A percentile compares a stretch with the other conserved stretches of the same genome.
Evolutionary conservation across 352 stramenopile species (phyloP).

Genomic region (Globisporangium uncinulatum): DNA sequence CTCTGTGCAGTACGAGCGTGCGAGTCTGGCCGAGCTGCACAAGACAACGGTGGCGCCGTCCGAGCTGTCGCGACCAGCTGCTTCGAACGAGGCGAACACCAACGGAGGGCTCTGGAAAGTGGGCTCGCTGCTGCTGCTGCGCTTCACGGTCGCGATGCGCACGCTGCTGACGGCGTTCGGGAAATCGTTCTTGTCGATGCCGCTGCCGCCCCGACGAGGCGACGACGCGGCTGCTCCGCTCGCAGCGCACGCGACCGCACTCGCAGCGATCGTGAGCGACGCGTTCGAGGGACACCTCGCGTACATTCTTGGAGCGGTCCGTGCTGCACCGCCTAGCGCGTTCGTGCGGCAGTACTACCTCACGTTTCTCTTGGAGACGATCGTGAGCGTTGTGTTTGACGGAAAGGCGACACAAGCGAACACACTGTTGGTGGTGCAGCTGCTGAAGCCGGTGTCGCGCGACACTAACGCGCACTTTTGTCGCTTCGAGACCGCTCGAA

Average conservation of each 20-base stretch:
- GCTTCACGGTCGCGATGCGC: constrained; percentile 69
- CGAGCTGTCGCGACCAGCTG: not conserved
- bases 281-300: constrained; percentile 46
- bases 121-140: constrained; percentile 67
- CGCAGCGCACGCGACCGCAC: constrained; percentile 45
- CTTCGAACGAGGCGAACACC: constrained; percentile 5
- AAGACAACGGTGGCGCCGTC: constrained; percentile 23
- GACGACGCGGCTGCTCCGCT: constrained; percentile 54
- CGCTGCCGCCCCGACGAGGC: constrained; percentile 57
- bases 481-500: not conserved
- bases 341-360: constrained; percentile 78
- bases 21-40: constrained; percentile 48
- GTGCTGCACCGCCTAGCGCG: constrained; percentile 36
- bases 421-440: constrained; percentile 57
- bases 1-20: constrained; percentile 69
- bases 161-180: constrained; percentile 55
- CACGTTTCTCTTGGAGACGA: constrained; percentile 74
- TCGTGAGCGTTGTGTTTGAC: constrained; percentile 68
- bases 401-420: constrained; percentile 75
- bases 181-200: constrained; percentile 59
- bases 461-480: constrained; percentile 3
- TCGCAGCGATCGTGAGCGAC: constrained; percentile 38
- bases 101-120: constrained; percentile 64
- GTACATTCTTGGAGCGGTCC: constrained; percentile 35
- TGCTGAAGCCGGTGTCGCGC: constrained; percentile 39